phyloP scores from a whole-genome alignment of 2,329 filamentous ascomycete species.

The Taxawa tesnikishii region DNA sequence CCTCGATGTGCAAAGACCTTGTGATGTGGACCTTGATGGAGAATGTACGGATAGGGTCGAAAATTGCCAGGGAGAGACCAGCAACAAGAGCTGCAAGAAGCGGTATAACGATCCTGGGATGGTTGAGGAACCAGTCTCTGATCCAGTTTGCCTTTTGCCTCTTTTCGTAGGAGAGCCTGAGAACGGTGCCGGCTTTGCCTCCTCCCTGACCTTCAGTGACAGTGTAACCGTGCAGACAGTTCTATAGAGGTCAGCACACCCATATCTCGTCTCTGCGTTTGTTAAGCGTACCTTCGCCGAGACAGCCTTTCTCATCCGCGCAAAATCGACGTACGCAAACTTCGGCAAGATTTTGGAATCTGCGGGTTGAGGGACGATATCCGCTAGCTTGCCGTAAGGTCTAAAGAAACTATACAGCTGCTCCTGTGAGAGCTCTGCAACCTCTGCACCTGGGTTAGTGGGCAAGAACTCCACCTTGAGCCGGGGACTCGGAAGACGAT shows the following conservation, averaged over 20 bases:
- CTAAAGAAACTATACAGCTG: slow-evolving; percentile 77
- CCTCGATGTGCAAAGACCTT: slow-evolving; percentile 58
- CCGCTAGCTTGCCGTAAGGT: slow-evolving; percentile 77
- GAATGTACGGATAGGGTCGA: slow-evolving; percentile 88
- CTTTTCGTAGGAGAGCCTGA: slow-evolving; percentile 75
- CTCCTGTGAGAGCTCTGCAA: slow-evolving; percentile 74
- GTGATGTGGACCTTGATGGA: slow-evolving; percentile 86
- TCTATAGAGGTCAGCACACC: slow-evolving; percentile 23
- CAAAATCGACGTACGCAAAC: slow-evolving; percentile 70
- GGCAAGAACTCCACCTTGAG: slow-evolving; percentile 79
- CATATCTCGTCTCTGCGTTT: no score
- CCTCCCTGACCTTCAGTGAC: slow-evolving; percentile 57
- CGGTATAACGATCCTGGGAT: slow-evolving; percentile 82
- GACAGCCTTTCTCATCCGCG: slow-evolving; percentile 59
- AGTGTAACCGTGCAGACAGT: slow-evolving; percentile 78
- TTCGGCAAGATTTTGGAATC: slow-evolving; percentile 78
- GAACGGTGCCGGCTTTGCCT: slow-evolving; percentile 60
- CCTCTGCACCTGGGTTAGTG: slow-evolving; percentile 54
- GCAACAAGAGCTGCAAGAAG: slow-evolving; percentile 69
- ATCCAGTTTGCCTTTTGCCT: slow-evolving; percentile 66
- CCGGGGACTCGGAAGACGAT: slow-evolving; percentile 63
- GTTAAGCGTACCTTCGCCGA: slow-evolving; percentile 55
- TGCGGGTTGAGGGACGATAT: slow-evolving; percentile 70
- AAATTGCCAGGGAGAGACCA: slow-evolving; percentile 72
- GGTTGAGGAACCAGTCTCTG: slow-evolving; percentile 75